Percentiles rank a stretch among this genome's conserved stretches.
Conservation (phyloP, 2,329 filamentous ascomycete species). For the Magnaporthales sp. region DNA sequence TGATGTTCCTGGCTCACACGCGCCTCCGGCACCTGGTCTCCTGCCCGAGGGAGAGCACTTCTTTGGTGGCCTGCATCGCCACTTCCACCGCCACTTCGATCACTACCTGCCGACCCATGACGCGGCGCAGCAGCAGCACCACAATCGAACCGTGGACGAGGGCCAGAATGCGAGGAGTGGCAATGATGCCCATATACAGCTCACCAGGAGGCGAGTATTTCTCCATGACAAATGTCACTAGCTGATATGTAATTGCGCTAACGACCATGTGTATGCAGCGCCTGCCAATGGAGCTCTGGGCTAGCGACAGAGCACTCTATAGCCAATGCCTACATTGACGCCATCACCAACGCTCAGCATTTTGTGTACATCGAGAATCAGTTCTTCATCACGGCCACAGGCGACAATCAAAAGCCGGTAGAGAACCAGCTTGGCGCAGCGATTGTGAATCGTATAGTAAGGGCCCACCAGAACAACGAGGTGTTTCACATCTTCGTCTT, state of each 20-base stretch:
- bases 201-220: constrained; percentile 36
- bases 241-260: not conserved
- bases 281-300: constrained; percentile 38
- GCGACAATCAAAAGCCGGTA: constrained; percentile 60
- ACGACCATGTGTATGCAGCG: not conserved
- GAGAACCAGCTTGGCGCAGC: constrained; percentile 71
- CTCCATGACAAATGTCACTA: not conserved
- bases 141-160: constrained; percentile 10
- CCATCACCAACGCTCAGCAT: constrained; percentile 59
- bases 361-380: constrained; percentile 79
- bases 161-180: constrained; percentile 5
- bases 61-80: constrained; percentile 19
- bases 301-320: constrained; percentile 64
- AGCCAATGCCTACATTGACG: constrained; percentile 71
- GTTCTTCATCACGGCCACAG: constrained; percentile 82
- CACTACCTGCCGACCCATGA: constrained; percentile 24
- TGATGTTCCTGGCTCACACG: constrained; percentile 14
- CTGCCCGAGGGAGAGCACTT: constrained; percentile 16
- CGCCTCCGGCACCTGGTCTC: constrained; percentile 12
- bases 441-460: constrained; percentile 68
- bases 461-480: constrained; percentile 56
- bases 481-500: constrained; percentile 67
- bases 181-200: constrained; percentile 34
- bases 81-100: constrained; percentile 29
- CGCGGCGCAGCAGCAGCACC: constrained; percentile 15